Percentiles rank a stretch among this genome's conserved stretches.
Conservation (phyloP, 768 basidiomycete species). For the Calocybe cyanea region DNA sequence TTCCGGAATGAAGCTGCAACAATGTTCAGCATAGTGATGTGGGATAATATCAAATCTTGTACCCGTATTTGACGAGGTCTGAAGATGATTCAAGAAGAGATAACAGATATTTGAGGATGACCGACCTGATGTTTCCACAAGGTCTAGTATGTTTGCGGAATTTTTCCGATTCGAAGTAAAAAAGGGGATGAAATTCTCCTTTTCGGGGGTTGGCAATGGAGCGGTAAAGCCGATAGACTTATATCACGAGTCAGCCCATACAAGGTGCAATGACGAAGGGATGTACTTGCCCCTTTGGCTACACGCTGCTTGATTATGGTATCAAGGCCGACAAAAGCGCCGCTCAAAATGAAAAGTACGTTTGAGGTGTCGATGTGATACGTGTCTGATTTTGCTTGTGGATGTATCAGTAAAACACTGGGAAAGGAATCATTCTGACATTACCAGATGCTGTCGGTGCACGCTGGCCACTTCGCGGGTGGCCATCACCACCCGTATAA, state of each 20-base stretch:
- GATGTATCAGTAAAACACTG: neutral
- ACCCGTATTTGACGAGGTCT: conserved; percentile 89
- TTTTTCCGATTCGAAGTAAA: conserved; percentile 71
- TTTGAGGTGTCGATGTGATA: conserved; percentile 86
- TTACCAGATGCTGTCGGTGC: conserved; percentile 36
- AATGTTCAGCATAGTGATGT: conserved; percentile 4
- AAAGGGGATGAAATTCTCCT: conserved; percentile 50
- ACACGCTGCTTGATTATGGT: conserved; percentile 74
- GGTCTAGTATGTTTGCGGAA: conserved; percentile 54
- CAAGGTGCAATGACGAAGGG: conserved; percentile 1
- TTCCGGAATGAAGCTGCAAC: conserved; percentile 82
- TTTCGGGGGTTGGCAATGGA: conserved; percentile 35
- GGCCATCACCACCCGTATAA: conserved; percentile 39
- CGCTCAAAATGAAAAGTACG: conserved; percentile 91
- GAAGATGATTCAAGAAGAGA: conserved; percentile 7
- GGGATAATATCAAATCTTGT: neutral
- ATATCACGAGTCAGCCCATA: conserved; percentile 4
- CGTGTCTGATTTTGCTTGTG: conserved; percentile 53
- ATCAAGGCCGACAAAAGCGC: conserved; percentile 93
- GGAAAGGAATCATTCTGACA: conserved; percentile 5
- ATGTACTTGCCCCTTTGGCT: conserved; percentile 71
- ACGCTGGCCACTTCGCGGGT: conserved; percentile 48
- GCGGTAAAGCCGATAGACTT: conserved; percentile 87
- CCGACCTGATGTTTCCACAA: conserved; percentile 68
- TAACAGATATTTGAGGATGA: neutral